Conservation (phyloP, 2,329 filamentous ascomycete species). For the Colletotrichum viniferum region DNA sequence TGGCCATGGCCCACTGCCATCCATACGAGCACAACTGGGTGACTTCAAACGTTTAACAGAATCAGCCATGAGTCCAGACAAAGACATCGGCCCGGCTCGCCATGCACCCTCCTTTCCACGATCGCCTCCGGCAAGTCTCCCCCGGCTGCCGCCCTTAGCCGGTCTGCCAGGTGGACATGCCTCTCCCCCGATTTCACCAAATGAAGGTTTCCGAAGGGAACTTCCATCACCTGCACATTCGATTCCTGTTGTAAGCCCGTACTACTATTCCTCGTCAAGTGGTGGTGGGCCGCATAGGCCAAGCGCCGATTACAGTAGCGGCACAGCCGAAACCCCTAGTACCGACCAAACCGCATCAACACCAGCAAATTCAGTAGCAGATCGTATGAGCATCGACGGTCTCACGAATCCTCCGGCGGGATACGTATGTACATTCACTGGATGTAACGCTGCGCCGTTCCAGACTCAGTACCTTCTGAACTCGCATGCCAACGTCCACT, state of each 20-base stretch:
- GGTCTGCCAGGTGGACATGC: slow-evolving; percentile 15
- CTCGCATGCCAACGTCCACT: slow-evolving; percentile 78
- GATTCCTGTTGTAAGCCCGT: slow-evolving; percentile 42
- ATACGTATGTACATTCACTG: slow-evolving; percentile 63
- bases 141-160: slow-evolving; percentile 33
- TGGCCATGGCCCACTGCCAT: slow-evolving; percentile 38
- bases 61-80: slow-evolving; percentile 32
- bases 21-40: slow-evolving; percentile 40
- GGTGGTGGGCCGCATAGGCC: slow-evolving; percentile 37
- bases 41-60: slow-evolving; percentile 37
- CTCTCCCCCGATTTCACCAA: slow-evolving; percentile 56
- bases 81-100: slow-evolving; percentile 31
- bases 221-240: slow-evolving; percentile 52
- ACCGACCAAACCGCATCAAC: slow-evolving; percentile 49
- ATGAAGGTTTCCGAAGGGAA: slow-evolving; percentile 48
- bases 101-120: slow-evolving; percentile 31
- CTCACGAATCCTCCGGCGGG: slow-evolving; percentile 57
- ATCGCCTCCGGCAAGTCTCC: slow-evolving; percentile 38
- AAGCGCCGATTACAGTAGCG: slow-evolving; percentile 47
- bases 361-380: slow-evolving; percentile 46
- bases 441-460: slow-evolving; percentile 75
- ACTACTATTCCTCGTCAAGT: slow-evolving; percentile 35
- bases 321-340: slow-evolving; percentile 49
- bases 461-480: slow-evolving; percentile 80
- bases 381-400: slow-evolving; percentile 64